Conservation (phyloP, 23 red algal genomes). For the Gracilaria gracilis region DNA sequence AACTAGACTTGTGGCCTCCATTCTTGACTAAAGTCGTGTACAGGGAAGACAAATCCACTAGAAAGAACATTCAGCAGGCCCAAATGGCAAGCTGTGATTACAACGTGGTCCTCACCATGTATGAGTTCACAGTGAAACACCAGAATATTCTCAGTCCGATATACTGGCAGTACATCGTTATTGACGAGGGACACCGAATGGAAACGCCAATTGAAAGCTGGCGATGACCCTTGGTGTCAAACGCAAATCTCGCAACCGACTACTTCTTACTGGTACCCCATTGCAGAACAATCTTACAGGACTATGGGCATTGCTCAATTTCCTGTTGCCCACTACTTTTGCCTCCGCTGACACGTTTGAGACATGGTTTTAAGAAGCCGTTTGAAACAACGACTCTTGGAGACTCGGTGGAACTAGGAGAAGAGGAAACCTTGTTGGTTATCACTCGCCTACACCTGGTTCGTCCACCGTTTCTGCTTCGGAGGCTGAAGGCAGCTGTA, state of each 20-base stretch:
- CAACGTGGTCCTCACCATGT: slow-evolving; percentile 93
- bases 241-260: slow-evolving; percentile 80
- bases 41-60: slow-evolving; percentile 74
- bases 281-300: slow-evolving; percentile 96
- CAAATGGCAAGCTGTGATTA: slow-evolving; percentile 57
- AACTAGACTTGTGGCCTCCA: slow-evolving; percentile 90
- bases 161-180: slow-evolving; percentile 90
- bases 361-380: slow-evolving; percentile 92
- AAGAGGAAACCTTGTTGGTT: too few relatives aligned
- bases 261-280: slow-evolving; percentile 95
- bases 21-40: slow-evolving; percentile 83
- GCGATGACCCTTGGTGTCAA: slow-evolving; percentile 77
- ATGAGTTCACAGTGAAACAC: slow-evolving; percentile 85
- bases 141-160: slow-evolving; percentile 70
- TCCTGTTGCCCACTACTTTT: slow-evolving; percentile 95
- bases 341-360: slow-evolving; percentile 91
- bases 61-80: slow-evolving; percentile 59
- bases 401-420: slow-evolving; percentile 76
- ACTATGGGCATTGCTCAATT: slow-evolving; percentile 98
- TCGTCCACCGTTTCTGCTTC: too few relatives aligned
- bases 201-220: slow-evolving; percentile 95
- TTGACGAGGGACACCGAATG: slow-evolving; percentile 98
- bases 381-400: slow-evolving; percentile 80
- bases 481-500: too few relatives aligned
- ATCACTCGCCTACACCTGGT: too few relatives aligned